A percentile compares a stretch with the other conserved stretches of the same genome.
phyloP scores from a whole-genome alignment of 495 filamentous ascomycete species.

The Penicillium soppii region DNA sequence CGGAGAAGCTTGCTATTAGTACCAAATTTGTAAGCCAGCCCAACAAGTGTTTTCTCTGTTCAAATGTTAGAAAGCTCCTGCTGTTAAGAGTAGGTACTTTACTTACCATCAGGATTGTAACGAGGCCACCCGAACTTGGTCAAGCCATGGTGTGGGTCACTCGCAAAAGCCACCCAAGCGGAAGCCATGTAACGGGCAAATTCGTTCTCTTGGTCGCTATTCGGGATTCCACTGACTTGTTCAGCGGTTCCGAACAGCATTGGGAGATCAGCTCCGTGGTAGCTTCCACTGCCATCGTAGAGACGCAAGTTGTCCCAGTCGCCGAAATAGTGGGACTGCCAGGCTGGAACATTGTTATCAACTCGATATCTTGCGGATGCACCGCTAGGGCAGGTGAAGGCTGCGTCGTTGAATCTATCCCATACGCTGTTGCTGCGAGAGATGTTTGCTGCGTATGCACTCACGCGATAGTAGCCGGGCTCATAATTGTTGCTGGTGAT shows the following conservation, averaged over 20 bases:
- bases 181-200: constrained; percentile 41
- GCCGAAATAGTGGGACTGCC: constrained; percentile 54
- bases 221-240: constrained; percentile 34
- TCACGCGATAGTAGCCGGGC: constrained; percentile 40
- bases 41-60: constrained; percentile 2
- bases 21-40: not conserved
- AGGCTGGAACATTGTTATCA: constrained; percentile 39
- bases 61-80: not conserved
- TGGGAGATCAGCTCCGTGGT: constrained; percentile 49
- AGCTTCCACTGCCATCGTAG: constrained; percentile 44
- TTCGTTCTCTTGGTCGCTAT: constrained; percentile 24
- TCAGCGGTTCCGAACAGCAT: constrained; percentile 49
- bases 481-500: constrained; percentile 49
- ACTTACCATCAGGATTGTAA: constrained; percentile 29
- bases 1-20: not conserved
- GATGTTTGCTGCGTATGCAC: constrained; percentile 26
- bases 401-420: constrained; percentile 38
- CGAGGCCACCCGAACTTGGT: constrained; percentile 38
- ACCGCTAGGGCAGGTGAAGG: constrained; percentile 47
- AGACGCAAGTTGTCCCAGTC: constrained; percentile 48
- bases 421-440: constrained; percentile 29
- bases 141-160: constrained; percentile 45
- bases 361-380: constrained; percentile 33
- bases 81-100: not conserved
- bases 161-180: constrained; percentile 52